Conservation (phyloP, 2,329 filamentous ascomycete species). For the Calonectria hongkongensis region DNA sequence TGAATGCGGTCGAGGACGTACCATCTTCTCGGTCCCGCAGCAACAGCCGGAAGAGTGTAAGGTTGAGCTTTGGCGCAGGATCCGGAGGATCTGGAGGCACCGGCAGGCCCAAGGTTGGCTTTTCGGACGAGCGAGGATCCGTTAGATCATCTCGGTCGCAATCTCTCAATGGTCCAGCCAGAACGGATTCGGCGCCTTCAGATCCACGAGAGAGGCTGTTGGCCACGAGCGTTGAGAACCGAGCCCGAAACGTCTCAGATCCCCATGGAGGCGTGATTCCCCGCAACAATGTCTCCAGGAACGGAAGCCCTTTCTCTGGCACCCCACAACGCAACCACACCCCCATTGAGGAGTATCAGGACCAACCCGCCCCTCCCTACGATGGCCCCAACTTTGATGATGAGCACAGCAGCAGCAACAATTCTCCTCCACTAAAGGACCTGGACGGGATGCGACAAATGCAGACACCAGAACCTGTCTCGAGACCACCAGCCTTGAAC, state of each 20-base stretch:
- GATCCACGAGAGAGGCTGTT: slow-evolving; percentile 61
- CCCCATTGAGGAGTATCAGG: slow-evolving; percentile 63
- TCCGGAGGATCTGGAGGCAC: slow-evolving; percentile 36
- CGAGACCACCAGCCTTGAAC: slow-evolving; percentile 85
- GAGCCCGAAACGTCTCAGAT: slow-evolving; percentile 70
- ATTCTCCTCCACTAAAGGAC: slow-evolving; percentile 66
- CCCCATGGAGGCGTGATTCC: slow-evolving; percentile 57
- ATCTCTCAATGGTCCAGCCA: slow-evolving; percentile 64
- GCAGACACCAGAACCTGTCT: slow-evolving; percentile 84
- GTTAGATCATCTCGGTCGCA: slow-evolving; percentile 72
- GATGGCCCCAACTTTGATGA: slow-evolving; percentile 76
- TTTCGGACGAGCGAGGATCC: slow-evolving; percentile 73
- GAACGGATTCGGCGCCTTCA: slow-evolving; percentile 72
- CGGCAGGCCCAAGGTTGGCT: slow-evolving; percentile 71
- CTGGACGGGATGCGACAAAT: slow-evolving; percentile 73
- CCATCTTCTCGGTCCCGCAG: slow-evolving; percentile 67
- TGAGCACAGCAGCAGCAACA: slow-evolving; percentile 62
- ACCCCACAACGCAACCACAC: slow-evolving; percentile 60
- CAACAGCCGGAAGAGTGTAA: slow-evolving; percentile 75
- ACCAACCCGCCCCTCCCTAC: slow-evolving; percentile 67
- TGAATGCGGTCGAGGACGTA: slow-evolving; percentile 78
- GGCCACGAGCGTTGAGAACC: slow-evolving; percentile 59
- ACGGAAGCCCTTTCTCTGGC: slow-evolving; percentile 53
- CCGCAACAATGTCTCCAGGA: slow-evolving; percentile 49
- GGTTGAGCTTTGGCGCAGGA: slow-evolving; percentile 69